Conservation (phyloP, 2,329 filamentous ascomycete genomes). For the Fusarium dlaminii region DNA sequence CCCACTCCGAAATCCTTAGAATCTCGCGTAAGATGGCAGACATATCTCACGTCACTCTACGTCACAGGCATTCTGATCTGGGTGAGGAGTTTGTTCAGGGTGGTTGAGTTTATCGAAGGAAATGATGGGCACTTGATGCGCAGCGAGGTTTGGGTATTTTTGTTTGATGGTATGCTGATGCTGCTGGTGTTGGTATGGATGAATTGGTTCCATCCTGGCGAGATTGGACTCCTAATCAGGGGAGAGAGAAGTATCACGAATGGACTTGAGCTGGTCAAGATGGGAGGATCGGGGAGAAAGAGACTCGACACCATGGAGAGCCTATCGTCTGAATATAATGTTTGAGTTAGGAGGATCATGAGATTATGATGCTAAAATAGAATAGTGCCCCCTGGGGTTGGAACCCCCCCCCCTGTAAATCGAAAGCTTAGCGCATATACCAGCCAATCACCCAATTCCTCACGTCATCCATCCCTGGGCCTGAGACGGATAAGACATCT, state of each 20-base stretch:
- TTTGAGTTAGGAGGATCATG: background rate
- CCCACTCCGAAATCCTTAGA: constrained; percentile 21
- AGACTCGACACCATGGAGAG: constrained; percentile 25
- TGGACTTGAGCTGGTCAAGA: constrained; percentile 36
- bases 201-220: constrained; percentile 45
- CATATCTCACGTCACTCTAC: constrained; percentile 43
- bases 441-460: constrained; percentile 7
- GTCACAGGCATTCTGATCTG: constrained; percentile 49
- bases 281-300: constrained; percentile 2
- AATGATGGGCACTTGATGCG: constrained; percentile 46
- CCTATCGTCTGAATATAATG: constrained; percentile 13
- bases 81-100: constrained; percentile 53
- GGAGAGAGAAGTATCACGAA: constrained; percentile 36
- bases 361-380: background rate
- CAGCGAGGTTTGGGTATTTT: constrained; percentile 49
- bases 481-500: constrained; percentile 16
- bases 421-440: background rate
- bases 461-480: constrained; percentile 4
- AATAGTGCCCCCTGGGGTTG: background rate
- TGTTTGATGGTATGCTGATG: constrained; percentile 53
- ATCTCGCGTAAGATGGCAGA: constrained; percentile 45
- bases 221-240: constrained; percentile 41
- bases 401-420: constrained; percentile 2
- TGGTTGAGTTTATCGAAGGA: constrained; percentile 54
- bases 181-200: constrained; percentile 41